Conservation (phyloP, 192 early-diverging fungal species). For the Coemansia sp. region DNA sequence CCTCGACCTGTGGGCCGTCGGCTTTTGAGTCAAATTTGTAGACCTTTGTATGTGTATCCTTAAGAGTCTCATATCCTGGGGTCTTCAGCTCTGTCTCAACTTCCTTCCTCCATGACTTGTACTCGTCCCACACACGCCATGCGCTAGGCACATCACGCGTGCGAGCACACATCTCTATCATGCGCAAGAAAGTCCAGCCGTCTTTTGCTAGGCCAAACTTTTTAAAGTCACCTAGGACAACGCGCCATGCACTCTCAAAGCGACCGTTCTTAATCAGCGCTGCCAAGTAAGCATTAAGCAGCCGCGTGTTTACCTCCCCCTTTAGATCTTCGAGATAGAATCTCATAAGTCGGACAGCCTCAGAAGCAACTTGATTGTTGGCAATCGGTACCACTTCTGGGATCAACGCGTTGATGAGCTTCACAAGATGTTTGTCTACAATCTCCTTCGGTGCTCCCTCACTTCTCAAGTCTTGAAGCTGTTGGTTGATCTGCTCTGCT, state of each 20-base stretch:
- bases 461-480: neutral
- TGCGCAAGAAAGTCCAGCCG: constrained; percentile 62
- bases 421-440: constrained; percentile 8
- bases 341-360: constrained; percentile 27
- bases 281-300: constrained; percentile 63
- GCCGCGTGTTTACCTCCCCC: constrained; percentile 48
- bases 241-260: constrained; percentile 44
- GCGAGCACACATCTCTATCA: constrained; percentile 62
- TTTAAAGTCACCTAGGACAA: constrained; percentile 57
- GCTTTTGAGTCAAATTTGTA: constrained; percentile 6
- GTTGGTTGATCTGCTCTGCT: constrained; percentile 16
- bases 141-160: constrained; percentile 62
- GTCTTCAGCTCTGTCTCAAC: constrained; percentile 41
- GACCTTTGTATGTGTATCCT: constrained; percentile 23
- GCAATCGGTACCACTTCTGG: constrained; percentile 38
- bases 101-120: constrained; percentile 58
- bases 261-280: constrained; percentile 60
- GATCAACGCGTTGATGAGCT: constrained; percentile 40
- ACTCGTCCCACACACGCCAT: constrained; percentile 68
- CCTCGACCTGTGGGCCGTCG: neutral
- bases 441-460: constrained; percentile 14
- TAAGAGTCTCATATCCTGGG: constrained; percentile 33
- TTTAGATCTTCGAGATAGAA: constrained; percentile 40
- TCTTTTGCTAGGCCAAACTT: constrained; percentile 54
- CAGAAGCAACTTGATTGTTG: constrained; percentile 38